These are phyloP conservation scores for Nannochloropsis granulata DNA, from an alignment of 108 stramenopile species.

Conservation along the genomic window DNA sequence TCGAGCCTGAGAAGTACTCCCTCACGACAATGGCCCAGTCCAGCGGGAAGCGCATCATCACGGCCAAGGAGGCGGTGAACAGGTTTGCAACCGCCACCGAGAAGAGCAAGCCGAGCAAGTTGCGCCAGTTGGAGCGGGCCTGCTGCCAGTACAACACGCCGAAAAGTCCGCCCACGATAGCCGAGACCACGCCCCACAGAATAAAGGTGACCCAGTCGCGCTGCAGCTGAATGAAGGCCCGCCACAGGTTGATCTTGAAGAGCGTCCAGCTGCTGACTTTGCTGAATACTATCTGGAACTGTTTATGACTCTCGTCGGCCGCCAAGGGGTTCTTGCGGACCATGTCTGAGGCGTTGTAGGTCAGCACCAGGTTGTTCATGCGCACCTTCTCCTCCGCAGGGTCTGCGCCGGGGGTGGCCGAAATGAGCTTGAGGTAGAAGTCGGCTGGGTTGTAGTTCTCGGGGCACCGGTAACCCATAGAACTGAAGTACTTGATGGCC, in stretches of 20 bases:
- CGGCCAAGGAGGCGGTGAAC: not conserved
- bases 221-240: not conserved
- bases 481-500: conserved; percentile 35
- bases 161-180: not conserved
- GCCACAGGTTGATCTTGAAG: not conserved
- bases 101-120: not conserved
- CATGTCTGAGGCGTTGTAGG: not conserved
- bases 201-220: not conserved
- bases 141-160: not conserved
- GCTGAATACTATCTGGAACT: not conserved
- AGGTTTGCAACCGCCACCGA: not conserved
- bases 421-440: conserved; percentile 31
- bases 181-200: not conserved
- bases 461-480: conserved; percentile 23
- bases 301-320: not conserved
- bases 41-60: not conserved
- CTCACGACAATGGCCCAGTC: not conserved
- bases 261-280: not conserved
- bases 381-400: not conserved
- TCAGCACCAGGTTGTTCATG: not conserved
- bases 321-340: not conserved
- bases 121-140: not conserved
- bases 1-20: not conserved
- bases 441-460: conserved; percentile 37
- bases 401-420: not conserved